These are phyloP conservation scores for Pisolithus sp. DNA, from an alignment of 768 basidiomycete species.

Conservation along the genomic window DNA sequence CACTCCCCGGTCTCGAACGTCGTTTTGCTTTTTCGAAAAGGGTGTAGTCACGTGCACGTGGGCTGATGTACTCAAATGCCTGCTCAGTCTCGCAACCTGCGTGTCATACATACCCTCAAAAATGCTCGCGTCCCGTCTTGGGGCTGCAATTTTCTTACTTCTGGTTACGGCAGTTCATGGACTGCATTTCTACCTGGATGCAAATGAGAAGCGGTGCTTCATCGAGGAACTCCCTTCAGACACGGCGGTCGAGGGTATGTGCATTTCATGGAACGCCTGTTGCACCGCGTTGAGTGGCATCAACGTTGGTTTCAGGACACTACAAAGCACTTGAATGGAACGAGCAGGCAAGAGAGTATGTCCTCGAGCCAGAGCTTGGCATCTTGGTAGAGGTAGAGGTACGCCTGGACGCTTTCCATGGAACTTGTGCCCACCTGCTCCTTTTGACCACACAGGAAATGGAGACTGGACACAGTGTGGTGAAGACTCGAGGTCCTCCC, in stretches of 20 bases:
- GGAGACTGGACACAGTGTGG: conserved; percentile 71
- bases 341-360: conserved; percentile 62
- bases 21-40: too few relatives aligned
- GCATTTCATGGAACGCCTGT: not conserved
- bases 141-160: conserved; percentile 23
- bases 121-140: conserved; percentile 21
- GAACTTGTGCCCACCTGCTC: not conserved
- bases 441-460: conserved; percentile 65
- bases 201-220: conserved; percentile 91
- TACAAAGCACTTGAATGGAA: conserved; percentile 92
- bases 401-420: conserved; percentile 21
- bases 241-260: conserved; percentile 88
- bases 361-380: conserved; percentile 69
- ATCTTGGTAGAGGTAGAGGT: conserved; percentile 91
- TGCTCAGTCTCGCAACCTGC: too few relatives aligned
- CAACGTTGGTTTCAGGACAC: conserved; percentile 51
- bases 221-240: conserved; percentile 93
- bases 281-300: not conserved
- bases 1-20: not conserved
- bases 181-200: conserved; percentile 95
- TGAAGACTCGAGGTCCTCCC: conserved; percentile 83
- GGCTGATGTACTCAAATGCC: too few relatives aligned
- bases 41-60: not conserved
- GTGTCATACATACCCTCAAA: conserved; percentile 11
- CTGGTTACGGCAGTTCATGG: conserved; percentile 51